Evolutionary conservation across 2,329 filamentous ascomycete genomes (phyloP), one percentile per base, ranked within the genome.

Genomic region (Pseudogymnoascus verrucosus): DNA sequence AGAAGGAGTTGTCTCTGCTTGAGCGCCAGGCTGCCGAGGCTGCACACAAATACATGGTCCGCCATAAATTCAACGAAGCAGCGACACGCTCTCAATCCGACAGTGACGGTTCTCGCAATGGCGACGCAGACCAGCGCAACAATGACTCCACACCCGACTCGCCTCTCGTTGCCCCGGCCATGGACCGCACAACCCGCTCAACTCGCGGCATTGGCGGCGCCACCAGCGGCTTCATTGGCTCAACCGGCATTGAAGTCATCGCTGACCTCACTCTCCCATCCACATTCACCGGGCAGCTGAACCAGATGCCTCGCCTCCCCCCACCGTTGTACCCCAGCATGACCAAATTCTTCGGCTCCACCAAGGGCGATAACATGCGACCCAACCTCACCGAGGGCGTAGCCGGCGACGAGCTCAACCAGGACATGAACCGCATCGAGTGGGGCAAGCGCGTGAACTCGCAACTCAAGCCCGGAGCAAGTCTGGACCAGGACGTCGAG

Each of bases 1-100:
- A 89, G 69, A 88, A 87, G 74, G 86, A 89, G 75, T 78, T 89
- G 31, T 80, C 82, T 4, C 81, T 89, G 77, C 84, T 84, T 28
- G 88, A 88, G 72, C 88, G 87, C 65, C 76, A 79, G 4, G 83
- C 86, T 4, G 85, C 86, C 31, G 69, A 87, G 19, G 85, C 85
- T 1, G 81, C 86, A 7, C 83, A 87, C 72, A 82, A 84, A 66
- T 83, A 86, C 69, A 79, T 88, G 64, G 74, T 86, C 62, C 81
- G 83, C 37, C 84, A 85, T 70, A 67, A 69, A 61, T 68, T 69
- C 1, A 68, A 67, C 54, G 62, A 64, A 23, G 69, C 70, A 12
- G 68, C 68, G 11, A 62, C 60, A 12, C 64, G 69, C 5, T 69
- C 67, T 61, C 69, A 68, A 42, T 63, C 77, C 26, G 7, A 67